These are phyloP conservation scores for Haplosporangium sp. DNA, from an alignment of 371 early-diverging fungal species.

Conservation along the genomic window DNA sequence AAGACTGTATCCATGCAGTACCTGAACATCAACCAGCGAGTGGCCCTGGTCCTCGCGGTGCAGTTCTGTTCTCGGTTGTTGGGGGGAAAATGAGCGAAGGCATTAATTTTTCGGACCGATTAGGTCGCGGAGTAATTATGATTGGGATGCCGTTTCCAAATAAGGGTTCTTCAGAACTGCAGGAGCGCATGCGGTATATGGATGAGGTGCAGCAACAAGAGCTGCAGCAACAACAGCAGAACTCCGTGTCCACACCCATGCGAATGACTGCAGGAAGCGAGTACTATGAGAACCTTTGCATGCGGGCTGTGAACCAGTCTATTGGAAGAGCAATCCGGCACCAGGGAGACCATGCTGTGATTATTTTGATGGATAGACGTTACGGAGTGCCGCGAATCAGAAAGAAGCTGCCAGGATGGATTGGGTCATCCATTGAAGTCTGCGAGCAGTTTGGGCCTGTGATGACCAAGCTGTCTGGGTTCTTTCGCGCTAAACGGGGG, in stretches of 20 bases:
- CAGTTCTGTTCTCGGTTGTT: slow-evolving; percentile 93
- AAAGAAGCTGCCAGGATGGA: slow-evolving; percentile 76
- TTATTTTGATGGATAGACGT: slow-evolving; percentile 78
- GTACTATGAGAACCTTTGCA: slow-evolving; percentile 92
- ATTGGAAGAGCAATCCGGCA: slow-evolving; percentile 96
- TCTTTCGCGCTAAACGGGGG: slow-evolving; percentile 57
- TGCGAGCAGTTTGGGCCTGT: slow-evolving; percentile 66
- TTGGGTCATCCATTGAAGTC: slow-evolving; percentile 62
- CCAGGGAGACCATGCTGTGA: slow-evolving; percentile 82
- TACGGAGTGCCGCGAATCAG: slow-evolving; percentile 64
- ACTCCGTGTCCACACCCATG: not conserved
- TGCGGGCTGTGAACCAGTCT: slow-evolving; percentile 97
- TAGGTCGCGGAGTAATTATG: slow-evolving; percentile 91
- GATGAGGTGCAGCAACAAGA: slow-evolving; percentile 48
- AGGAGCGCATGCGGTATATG: slow-evolving; percentile 80
- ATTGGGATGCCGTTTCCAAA: slow-evolving; percentile 92
- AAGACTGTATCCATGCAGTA: slow-evolving; percentile 24
- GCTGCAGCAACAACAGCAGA: slow-evolving; percentile 1
- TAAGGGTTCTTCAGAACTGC: slow-evolving; percentile 74
- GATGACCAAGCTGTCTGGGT: slow-evolving; percentile 59
- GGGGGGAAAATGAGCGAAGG: slow-evolving; percentile 99
- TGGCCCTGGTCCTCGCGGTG: slow-evolving; percentile 62
- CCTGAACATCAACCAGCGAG: slow-evolving; percentile 31
- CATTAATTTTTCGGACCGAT: slow-evolving; percentile 92
- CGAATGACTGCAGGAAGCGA: slow-evolving; percentile 66